Base-by-base conservation (phyloP, 257 asterid species). In the Hygrophila difformis region DNA sequence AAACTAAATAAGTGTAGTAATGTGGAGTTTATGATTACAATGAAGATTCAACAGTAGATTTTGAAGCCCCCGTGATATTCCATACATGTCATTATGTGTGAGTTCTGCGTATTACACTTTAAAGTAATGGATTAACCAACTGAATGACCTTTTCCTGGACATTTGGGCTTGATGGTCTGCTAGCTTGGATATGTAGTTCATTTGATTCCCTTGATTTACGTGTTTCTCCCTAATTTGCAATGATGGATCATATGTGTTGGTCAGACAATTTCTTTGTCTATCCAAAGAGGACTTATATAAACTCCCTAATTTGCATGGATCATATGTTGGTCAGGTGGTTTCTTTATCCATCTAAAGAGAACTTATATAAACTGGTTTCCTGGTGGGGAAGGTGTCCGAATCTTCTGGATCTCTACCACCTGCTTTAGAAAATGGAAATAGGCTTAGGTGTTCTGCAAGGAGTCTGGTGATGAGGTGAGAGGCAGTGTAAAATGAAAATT, bases 211-310 rank as follows among this genome's bases (percentile, higher is more conserved):
- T 38, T 29, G 8, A 2, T 20, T 19, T 40, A 16, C 37, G 3
- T 14, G 47, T 43, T 41, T 48, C 21, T 47, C 20, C 22, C 3
- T 59, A 3, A 12, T 49, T 17, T 18, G 37, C 12, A 9, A 35
- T 56, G 64, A 62, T 56, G 22, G 46, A 18, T 29, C n/a, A n/a
- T 51, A 31, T 46, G 44, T 60, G 58, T 64, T 69, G 72, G 67
- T 72, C 67, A 77, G 87, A 79, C 75, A 81, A 84, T 72, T 81
- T 62, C 84, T 77, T 40, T 81, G 75, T 64, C 93, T 85, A 43
- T 72, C 93, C 0, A 81, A 67, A 39, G 93, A 81, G 55, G 85
- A 82, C 64, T 60, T 75, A n/a, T n/a, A n/a, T n/a, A n/a, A n/a
- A n/a, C n/a, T n/a, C n/a, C n/a, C n/a, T n/a, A n/a, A n/a, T n/a